Evolutionary conservation across 2,329 filamentous ascomycete genomes (phyloP).

Genomic region (Curvularia sp.): DNA sequence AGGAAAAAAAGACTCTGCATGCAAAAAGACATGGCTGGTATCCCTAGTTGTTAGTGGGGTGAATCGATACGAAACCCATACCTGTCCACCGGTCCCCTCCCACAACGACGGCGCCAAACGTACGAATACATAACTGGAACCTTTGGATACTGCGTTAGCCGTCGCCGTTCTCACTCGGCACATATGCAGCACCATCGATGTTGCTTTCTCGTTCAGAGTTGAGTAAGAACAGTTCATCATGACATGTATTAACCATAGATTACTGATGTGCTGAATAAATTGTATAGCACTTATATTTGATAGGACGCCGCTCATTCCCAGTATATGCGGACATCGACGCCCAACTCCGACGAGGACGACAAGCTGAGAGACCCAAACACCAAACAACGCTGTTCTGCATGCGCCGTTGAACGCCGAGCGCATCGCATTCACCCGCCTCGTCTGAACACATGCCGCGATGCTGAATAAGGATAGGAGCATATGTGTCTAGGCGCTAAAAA

Average conservation of each 20-base stretch:
- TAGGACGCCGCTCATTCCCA: background rate
- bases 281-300: constrained; percentile 9
- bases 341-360: background rate
- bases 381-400: background rate
- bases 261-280: constrained; percentile 27
- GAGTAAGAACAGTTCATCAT: constrained; percentile 17
- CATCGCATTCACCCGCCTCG: background rate
- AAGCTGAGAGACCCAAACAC: background rate
- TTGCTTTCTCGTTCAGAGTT: constrained; percentile 11
- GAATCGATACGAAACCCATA: background rate
- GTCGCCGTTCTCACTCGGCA: constrained; percentile 16
- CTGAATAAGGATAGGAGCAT: background rate
- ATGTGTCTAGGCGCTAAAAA: background rate
- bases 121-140: background rate
- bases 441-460: background rate
- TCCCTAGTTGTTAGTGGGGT: background rate
- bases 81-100: background rate
- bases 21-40: background rate
- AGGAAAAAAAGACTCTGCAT: background rate
- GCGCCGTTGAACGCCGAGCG: background rate
- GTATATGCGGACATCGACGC: background rate
- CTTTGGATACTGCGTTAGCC: background rate
- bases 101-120: background rate
- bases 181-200: background rate
- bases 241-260: constrained; percentile 41